These are phyloP conservation scores for Jatropha multifida DNA, from an alignment of 441 rosid genomes.

Conservation along the genomic window DNA sequence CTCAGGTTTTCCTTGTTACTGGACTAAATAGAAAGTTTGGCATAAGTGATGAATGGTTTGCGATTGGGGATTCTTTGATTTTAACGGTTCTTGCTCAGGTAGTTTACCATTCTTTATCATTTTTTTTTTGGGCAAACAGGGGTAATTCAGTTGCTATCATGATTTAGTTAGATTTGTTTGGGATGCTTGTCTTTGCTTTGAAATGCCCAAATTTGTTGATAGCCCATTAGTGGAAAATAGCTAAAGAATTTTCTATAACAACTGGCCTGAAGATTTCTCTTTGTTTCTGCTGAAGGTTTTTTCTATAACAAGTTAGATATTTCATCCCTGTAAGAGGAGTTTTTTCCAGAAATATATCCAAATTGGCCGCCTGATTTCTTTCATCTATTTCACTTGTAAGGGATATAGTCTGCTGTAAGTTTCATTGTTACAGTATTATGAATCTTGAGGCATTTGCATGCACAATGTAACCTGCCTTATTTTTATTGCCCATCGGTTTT, in stretches of 20 bases:
- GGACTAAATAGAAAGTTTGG: conserved; percentile 84
- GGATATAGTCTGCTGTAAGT: background rate
- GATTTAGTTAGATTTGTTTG: background rate
- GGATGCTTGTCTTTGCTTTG: background rate
- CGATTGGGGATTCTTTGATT: conserved; percentile 92
- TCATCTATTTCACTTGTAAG: background rate
- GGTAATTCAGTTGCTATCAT: background rate
- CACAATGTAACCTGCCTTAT: background rate
- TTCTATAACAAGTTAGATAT: background rate
- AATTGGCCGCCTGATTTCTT: background rate
- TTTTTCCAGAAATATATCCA: background rate
- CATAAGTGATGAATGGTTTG: conserved; percentile 95
- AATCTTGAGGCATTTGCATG: background rate
- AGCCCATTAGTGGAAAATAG: background rate
- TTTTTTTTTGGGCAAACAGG: background rate
- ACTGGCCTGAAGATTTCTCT: background rate
- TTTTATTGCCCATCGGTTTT: background rate
- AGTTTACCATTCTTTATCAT: conserved; percentile 5
- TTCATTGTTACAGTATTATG: background rate
- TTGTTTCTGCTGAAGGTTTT: background rate
- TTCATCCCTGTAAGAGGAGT: background rate
- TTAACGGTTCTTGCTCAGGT: conserved; percentile 95
- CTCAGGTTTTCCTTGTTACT: conserved; percentile 83
- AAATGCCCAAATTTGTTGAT: background rate
- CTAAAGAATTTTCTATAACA: background rate